Conservation (phyloP, 352 stramenopile species). For the Globisporangium splendens region DNA sequence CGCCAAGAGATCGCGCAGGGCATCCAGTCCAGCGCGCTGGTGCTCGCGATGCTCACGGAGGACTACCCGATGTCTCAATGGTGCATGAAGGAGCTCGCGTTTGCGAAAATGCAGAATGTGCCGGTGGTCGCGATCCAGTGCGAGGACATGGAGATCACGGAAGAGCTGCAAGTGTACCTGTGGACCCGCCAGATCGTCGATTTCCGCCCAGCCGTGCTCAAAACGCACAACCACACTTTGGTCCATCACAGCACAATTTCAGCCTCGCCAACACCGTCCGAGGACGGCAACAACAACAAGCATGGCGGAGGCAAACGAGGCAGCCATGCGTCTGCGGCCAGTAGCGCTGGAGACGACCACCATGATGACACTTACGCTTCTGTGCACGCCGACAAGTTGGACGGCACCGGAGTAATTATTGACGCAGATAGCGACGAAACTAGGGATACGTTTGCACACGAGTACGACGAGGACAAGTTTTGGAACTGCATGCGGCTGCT, state of each 20-base stretch:
- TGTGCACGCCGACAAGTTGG: neutral
- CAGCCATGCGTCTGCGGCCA: slow-evolving; percentile 12
- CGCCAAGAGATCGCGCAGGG: slow-evolving; percentile 76
- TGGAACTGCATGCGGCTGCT: slow-evolving; percentile 60
- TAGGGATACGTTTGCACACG: slow-evolving; percentile 17
- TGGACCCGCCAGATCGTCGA: slow-evolving; percentile 85
- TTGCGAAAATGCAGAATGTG: slow-evolving; percentile 83
- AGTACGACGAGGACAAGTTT: slow-evolving; percentile 67
- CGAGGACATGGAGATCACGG: slow-evolving; percentile 76
- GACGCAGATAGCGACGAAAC: slow-evolving; percentile 5
- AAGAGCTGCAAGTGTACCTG: slow-evolving; percentile 84
- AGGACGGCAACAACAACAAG: too few relatives aligned
- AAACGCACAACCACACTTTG: too few relatives aligned
- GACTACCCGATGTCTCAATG: slow-evolving; percentile 78
- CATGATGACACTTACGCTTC: too few relatives aligned
- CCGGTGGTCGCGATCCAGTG: slow-evolving; percentile 83
- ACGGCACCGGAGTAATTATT: neutral
- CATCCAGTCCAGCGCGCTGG: slow-evolving; percentile 70
- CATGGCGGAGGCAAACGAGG: neutral
- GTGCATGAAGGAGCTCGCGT: slow-evolving; percentile 87
- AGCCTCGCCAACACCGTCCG: too few relatives aligned
- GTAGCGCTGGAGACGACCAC: too few relatives aligned
- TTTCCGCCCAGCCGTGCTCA: slow-evolving; percentile 45
- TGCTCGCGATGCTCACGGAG: slow-evolving; percentile 68
- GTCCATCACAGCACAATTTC: too few relatives aligned